These are phyloP conservation scores for Komagataella populi DNA, from an alignment of 805 yeast species.

Conservation along the genomic window DNA sequence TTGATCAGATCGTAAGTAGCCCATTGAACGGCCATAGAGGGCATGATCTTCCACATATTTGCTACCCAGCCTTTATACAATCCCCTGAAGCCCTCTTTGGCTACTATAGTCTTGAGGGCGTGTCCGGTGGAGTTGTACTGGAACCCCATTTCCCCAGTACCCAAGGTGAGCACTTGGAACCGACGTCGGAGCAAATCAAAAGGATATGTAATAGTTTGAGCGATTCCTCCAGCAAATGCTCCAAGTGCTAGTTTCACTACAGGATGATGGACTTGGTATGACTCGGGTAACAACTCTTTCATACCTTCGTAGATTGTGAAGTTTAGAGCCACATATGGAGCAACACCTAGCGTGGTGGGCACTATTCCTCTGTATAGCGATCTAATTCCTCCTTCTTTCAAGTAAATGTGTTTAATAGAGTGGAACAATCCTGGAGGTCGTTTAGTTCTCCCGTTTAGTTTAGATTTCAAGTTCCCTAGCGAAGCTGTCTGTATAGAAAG, in stretches of 20 bases:
- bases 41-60: conserved; percentile 79
- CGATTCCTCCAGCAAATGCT: conserved; percentile 78
- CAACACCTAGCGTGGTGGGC: conserved; percentile 91
- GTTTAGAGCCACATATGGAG: conserved; percentile 90
- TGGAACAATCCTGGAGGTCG: conserved; percentile 63
- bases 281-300: conserved; percentile 36
- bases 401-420: conserved; percentile 45
- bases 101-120: conserved; percentile 59
- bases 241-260: conserved; percentile 59
- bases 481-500: conserved; percentile 80
- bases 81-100: conserved; percentile 60
- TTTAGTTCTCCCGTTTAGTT: conserved; percentile 8
- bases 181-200: conserved; percentile 80
- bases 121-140: conserved; percentile 64
- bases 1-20: conserved; percentile 65
- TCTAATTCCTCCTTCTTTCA: conserved; percentile 65
- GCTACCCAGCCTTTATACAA: conserved; percentile 68
- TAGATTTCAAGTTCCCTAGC: conserved; percentile 33
- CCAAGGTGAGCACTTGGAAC: conserved; percentile 84
- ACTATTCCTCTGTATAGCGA: conserved; percentile 76
- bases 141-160: conserved; percentile 66
- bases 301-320: conserved; percentile 81
- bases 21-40: conserved; percentile 96
- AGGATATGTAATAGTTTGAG: conserved; percentile 86
- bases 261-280: conserved; percentile 15